Percentiles rank a stretch among this genome's conserved stretches.
Evolutionary conservation across 1,284 basidiomycete species (phyloP).

Genomic region (Apiotrichum gracile): DNA sequence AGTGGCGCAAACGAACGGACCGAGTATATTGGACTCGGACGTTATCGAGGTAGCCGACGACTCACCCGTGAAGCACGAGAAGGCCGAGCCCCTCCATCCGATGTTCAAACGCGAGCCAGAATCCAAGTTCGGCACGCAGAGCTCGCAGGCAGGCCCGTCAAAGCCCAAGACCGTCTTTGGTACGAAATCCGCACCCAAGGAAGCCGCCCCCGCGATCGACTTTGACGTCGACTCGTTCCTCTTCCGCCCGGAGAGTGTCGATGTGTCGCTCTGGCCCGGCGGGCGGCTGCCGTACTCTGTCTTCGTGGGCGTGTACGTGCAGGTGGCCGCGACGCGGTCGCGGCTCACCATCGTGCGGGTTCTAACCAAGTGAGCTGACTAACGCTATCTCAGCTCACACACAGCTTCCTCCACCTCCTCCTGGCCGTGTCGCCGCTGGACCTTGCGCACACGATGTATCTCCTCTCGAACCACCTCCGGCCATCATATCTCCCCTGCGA

Average conservation of each 20-base stretch:
- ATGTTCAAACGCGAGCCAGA: not conserved
- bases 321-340: constrained; percentile 69
- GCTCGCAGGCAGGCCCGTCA: constrained; percentile 1
- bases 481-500: constrained; percentile 71
- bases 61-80: not conserved
- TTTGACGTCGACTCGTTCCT: constrained; percentile 47
- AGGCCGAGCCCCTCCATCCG: not conserved
- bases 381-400: not conserved
- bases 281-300: constrained; percentile 68
- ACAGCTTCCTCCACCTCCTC: constrained; percentile 60
- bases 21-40: constrained; percentile 2
- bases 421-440: constrained; percentile 63
- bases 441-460: constrained; percentile 75
- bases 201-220: constrained; percentile 38
- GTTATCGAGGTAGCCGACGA: constrained; percentile 11
- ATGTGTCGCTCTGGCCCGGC: constrained; percentile 44
- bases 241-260: constrained; percentile 48
- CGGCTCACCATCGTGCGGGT: constrained; percentile 73
- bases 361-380: constrained; percentile 60
- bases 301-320: constrained; percentile 67
- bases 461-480: constrained; percentile 77
- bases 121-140: not conserved
- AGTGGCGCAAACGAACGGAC: not conserved
- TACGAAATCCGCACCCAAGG: constrained; percentile 12
- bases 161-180: constrained; percentile 13